Evolutionary conservation across 2,329 filamentous ascomycete genomes (phyloP).

Genomic region (Verticillium klebahnii): DNA sequence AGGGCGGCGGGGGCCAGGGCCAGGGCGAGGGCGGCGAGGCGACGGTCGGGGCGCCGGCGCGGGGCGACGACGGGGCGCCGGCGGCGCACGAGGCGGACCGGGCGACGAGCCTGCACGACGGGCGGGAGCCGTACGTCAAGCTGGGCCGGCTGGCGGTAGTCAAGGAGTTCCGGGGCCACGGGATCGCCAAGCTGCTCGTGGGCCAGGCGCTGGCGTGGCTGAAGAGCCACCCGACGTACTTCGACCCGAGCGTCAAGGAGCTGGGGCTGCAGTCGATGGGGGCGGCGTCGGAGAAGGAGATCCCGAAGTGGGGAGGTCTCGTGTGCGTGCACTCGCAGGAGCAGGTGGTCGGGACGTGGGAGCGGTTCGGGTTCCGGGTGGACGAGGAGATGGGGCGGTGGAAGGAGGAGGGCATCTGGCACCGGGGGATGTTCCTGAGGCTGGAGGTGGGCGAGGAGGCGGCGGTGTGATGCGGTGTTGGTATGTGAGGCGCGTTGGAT

Average conservation of each 20-base stretch:
- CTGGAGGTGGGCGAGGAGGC: slow-evolving; percentile 26
- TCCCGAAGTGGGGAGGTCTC: slow-evolving; percentile 61
- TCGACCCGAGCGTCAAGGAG: slow-evolving; percentile 43
- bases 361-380: slow-evolving; percentile 64
- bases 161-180: slow-evolving; percentile 58
- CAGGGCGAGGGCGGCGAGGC: slow-evolving; percentile 9
- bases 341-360: slow-evolving; percentile 60
- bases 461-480: background rate
- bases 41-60: slow-evolving; percentile 13
- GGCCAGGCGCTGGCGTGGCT: slow-evolving; percentile 66
- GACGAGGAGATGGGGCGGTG: slow-evolving; percentile 73
- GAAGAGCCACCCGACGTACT: slow-evolving; percentile 50
- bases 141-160: slow-evolving; percentile 73
- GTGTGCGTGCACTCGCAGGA: slow-evolving; percentile 77
- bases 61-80: background rate
- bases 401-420: slow-evolving; percentile 79
- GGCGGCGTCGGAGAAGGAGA: slow-evolving; percentile 20
- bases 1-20: slow-evolving; percentile 15
- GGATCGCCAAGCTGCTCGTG: slow-evolving; percentile 63
- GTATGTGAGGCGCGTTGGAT: background rate
- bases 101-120: slow-evolving; percentile 50
- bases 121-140: slow-evolving; percentile 73
- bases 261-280: slow-evolving; percentile 38
- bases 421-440: slow-evolving; percentile 75
- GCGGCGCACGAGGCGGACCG: slow-evolving; percentile 29